Conservation (phyloP, 805 yeast genomes). For the Isabelozyma rhagii region DNA sequence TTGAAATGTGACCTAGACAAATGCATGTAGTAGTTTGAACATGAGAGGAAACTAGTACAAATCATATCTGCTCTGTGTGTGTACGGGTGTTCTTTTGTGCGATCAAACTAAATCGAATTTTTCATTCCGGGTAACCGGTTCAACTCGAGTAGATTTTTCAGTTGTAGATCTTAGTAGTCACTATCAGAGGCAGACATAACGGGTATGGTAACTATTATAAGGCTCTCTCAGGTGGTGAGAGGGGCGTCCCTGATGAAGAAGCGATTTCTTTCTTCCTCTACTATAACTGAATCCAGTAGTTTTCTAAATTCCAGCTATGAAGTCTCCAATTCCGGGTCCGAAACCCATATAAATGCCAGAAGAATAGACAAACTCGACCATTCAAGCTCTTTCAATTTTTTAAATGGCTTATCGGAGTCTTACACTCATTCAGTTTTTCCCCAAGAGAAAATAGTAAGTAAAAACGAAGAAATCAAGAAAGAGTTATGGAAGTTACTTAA, state of each 20-base stretch:
- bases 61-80: neutral
- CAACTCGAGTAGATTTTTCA: neutral
- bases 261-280: neutral
- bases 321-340: neutral
- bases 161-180: neutral
- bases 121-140: slow-evolving; percentile 1
- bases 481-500: neutral
- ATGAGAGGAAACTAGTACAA: too few relatives aligned
- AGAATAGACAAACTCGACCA: neutral
- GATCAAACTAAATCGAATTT: neutral
- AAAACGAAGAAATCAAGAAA: neutral
- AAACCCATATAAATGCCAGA: neutral
- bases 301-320: neutral
- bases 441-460: neutral
- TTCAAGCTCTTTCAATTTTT: neutral
- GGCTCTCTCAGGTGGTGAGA: neutral
- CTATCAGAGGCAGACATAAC: neutral
- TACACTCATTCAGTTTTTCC: neutral
- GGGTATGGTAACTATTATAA: neutral
- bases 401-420: neutral
- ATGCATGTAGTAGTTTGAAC: too few relatives aligned
- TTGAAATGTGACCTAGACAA: neutral
- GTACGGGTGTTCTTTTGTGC: slow-evolving; percentile 3
- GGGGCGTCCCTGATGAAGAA: neutral
- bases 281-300: neutral